Conservation (phyloP, 768 basidiomycete species). For the Leccinum barrowsii region DNA sequence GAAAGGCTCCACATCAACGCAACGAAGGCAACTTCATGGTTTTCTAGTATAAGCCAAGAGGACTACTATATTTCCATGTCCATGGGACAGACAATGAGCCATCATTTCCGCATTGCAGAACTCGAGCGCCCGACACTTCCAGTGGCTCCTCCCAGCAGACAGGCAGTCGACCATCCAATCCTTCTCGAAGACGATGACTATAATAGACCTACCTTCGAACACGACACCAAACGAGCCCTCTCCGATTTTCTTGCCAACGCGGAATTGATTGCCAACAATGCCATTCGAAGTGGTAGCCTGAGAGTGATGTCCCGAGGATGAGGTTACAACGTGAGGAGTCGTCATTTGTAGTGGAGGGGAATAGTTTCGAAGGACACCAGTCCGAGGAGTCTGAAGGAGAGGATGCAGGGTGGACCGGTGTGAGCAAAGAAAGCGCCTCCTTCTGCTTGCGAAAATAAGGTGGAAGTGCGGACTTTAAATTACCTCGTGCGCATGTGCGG, state of each 20-base stretch:
- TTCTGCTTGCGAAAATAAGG: conserved; percentile 27
- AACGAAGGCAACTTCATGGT: conserved; percentile 5
- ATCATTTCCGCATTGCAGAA: conserved; percentile 2
- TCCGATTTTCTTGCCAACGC: conserved; percentile 98
- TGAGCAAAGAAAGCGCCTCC: conserved; percentile 20
- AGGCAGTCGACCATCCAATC: background rate
- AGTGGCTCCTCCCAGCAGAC: conserved; percentile 2
- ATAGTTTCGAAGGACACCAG: conserved; percentile 25
- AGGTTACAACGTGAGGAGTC: conserved; percentile 81
- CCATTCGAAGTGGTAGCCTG: conserved; percentile 63
- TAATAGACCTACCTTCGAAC: conserved; percentile 73
- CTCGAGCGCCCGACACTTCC: conserved; percentile 12
- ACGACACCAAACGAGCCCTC: conserved; percentile 99
- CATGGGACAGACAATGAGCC: conserved; percentile 4
- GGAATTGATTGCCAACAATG: conserved; percentile 75
- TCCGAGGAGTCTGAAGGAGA: conserved; percentile 26
- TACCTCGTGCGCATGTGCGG: conserved; percentile 16
- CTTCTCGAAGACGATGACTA: background rate
- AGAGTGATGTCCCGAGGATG: conserved; percentile 66
- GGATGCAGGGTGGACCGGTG: conserved; percentile 21
- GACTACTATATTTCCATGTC: conserved; percentile 4
- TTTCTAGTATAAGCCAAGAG: conserved; percentile 5
- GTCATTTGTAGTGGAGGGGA: conserved; percentile 45
- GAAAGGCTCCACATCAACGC: conserved; percentile 1
- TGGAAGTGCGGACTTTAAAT: conserved; percentile 34